Evolutionary conservation across 2,329 filamentous ascomycete species (phyloP), one percentile per base, ranked within the genome.

Genomic region (Penicillium sp.): DNA sequence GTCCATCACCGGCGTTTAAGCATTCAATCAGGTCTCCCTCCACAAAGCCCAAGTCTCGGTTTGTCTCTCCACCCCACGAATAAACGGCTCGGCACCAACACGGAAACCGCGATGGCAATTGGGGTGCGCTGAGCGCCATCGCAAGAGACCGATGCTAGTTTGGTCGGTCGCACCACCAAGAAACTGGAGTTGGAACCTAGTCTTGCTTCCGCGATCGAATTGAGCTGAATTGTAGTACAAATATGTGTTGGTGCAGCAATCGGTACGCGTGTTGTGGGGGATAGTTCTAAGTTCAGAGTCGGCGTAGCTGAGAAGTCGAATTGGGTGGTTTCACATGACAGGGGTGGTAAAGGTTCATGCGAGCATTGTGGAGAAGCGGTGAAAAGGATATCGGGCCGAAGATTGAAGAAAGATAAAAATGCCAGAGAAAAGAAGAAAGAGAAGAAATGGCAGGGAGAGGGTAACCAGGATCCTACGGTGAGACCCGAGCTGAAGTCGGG

Each of bases 11-110:
- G 16, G 93, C 93, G 68, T 98, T 98, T 43, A 98, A 77, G 64
- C 91, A 96, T 79, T 98, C 93, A 67, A 98, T 98, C 57, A 98
- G 72, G 70, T 98, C 93, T 54, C 93, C 93, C 70, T 98, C 93
- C 58, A 98, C 86, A 70, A 98, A 98, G 13, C 93, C 93, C 47
- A 98, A 78, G 66, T 98, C 93, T 68, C 86, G 84, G 75, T 95
- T 95, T 20, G 86, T 91, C 84, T 95, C 89, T 74, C 89, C 89
- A 69, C 89, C 88, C 87, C 88, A 95, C 14, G 89, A 95, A 69
- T 95, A 95, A 35, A 94, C 81, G 31, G 89, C 89, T 69, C 88
- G 82, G 67, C 86, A 90, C 88, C 89, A 94, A 71, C 89, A 95
- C 47, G 89, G 89, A 67, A 95, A 95, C 62, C 81, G 82, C 62